A percentile compares a stretch with the other conserved stretches of the same genome.
phyloP scores from a whole-genome alignment of 345 rosid species.

The Eucalyptus albens region DNA sequence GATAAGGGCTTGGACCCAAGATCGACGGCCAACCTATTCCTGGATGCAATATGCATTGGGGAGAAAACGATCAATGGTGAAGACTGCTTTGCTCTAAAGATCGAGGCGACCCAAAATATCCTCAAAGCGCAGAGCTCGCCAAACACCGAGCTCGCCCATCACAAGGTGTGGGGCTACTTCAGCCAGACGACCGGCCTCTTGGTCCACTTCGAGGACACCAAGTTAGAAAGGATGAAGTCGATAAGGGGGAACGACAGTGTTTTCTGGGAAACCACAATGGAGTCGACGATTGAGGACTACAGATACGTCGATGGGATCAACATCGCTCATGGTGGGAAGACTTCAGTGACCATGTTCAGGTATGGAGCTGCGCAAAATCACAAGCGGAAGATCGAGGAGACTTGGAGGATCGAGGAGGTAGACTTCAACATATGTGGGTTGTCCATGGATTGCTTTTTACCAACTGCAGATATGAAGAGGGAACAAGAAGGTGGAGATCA shows the following conservation, averaged over 20 bases:
- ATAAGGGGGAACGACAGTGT: conserved; percentile 21
- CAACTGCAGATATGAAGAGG: conserved; percentile 71
- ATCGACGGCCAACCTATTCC: conserved; percentile 61
- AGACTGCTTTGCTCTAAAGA: conserved; percentile 66
- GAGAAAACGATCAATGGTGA: conserved; percentile 41
- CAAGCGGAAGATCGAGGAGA: conserved; percentile 70
- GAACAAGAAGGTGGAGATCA: conserved; percentile 19
- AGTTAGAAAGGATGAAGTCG: conserved; percentile 53
- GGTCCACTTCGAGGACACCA: conserved; percentile 58
- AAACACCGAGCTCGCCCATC: conserved; percentile 67
- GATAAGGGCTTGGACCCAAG: conserved; percentile 82
- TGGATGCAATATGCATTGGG: conserved; percentile 58
- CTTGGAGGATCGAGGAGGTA: conserved; percentile 81
- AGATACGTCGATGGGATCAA: conserved; percentile 48
- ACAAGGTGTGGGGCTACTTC: conserved; percentile 85
- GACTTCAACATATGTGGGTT: conserved; percentile 82
- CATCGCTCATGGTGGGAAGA: conserved; percentile 62
- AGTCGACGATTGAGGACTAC: conserved; percentile 56
- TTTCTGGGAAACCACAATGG: conserved; percentile 83
- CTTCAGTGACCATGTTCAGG: conserved; percentile 41
- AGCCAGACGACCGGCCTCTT: conserved; percentile 84
- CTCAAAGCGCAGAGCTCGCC: conserved; percentile 58
- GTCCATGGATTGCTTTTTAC: conserved; percentile 63
- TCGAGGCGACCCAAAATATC: conserved; percentile 34
- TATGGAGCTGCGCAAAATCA: conserved; percentile 58